phyloP scores from a whole-genome alignment of 2,329 filamentous ascomycete genomes.

The Penicillium sp. region DNA sequence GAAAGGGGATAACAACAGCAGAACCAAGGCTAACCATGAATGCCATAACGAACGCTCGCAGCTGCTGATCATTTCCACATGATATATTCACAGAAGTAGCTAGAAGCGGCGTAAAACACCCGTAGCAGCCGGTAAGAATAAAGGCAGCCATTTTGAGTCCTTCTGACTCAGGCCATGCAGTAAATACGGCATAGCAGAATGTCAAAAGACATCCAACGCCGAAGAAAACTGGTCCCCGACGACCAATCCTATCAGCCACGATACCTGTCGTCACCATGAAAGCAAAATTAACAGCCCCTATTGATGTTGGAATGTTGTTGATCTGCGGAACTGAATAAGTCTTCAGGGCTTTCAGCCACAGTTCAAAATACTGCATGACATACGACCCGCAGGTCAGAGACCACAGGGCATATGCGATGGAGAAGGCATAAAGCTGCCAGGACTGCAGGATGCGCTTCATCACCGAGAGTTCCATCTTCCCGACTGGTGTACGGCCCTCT shows the following conservation, averaged over 20 bases:
- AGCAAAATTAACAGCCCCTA: conserved; percentile 3
- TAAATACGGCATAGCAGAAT: conserved; percentile 40
- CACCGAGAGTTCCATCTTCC: neutral
- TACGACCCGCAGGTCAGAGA: conserved; percentile 2
- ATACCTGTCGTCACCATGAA: conserved; percentile 6
- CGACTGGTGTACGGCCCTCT: conserved; percentile 1
- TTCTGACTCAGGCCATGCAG: conserved; percentile 42
- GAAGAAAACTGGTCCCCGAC: conserved; percentile 28
- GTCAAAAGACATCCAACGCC: conserved; percentile 37
- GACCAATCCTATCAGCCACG: neutral
- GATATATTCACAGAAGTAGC: conserved; percentile 45
- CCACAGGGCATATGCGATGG: conserved; percentile 3
- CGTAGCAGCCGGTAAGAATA: conserved; percentile 43
- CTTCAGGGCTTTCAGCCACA: conserved; percentile 3
- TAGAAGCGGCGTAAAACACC: conserved; percentile 45
- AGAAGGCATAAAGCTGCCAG: conserved; percentile 6
- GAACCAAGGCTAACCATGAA: conserved; percentile 8
- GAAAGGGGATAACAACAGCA: conserved; percentile 8
- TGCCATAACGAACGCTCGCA: conserved; percentile 43
- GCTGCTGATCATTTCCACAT: conserved; percentile 46
- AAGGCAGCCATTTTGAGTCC: conserved; percentile 42
- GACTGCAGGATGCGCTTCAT: conserved; percentile 2
- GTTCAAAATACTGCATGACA: conserved; percentile 5
- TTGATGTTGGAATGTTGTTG: conserved; percentile 1
- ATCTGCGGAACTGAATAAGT: conserved; percentile 1